Evolutionary conservation across 345 rosid species (phyloP).

Genomic region (Aquilaria malaccensis): DNA sequence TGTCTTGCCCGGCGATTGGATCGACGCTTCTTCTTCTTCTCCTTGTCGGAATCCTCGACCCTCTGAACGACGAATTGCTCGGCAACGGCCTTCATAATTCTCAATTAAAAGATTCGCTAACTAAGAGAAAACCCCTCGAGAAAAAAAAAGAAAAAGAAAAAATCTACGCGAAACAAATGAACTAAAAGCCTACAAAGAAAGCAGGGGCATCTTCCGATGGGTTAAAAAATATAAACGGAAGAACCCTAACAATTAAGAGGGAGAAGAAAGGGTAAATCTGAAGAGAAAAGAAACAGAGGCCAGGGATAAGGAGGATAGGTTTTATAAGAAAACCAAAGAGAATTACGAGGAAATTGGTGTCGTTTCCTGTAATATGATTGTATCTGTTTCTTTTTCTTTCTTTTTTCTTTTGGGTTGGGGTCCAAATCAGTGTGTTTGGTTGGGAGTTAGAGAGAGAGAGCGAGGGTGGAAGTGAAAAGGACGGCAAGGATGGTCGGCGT

Average conservation of each 20-base stretch:
- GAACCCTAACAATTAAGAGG: conserved; percentile 18
- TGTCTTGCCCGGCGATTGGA: conserved; percentile 60
- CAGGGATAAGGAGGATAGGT: conserved; percentile 7
- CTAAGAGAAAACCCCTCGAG: background rate
- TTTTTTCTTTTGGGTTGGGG: no score
- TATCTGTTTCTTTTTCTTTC: no score
- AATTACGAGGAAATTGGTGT: background rate
- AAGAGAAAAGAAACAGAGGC: background rate
- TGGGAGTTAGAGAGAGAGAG: conserved; percentile 8
- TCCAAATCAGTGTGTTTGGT: no score
- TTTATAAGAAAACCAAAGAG: conserved; percentile 16
- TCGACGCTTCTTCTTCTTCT: conserved; percentile 67
- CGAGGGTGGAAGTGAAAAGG: conserved; percentile 15
- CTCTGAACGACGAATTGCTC: conserved; percentile 43
- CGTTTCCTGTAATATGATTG: no score
- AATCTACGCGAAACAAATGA: conserved; percentile 1
- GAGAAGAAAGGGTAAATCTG: background rate
- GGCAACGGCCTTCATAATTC: conserved; percentile 31
- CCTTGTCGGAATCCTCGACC: conserved; percentile 56
- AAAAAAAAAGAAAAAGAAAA: background rate
- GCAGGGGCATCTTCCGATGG: conserved; percentile 42
- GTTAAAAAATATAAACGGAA: conserved; percentile 44
- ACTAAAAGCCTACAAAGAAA: conserved; percentile 14
- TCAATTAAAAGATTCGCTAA: background rate
- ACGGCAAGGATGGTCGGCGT: conserved; percentile 43